Evolutionary conservation across 495 filamentous ascomycete species (phyloP), one percentile per base, ranked within the genome.

Genomic region (Lophium mytilinum): DNA sequence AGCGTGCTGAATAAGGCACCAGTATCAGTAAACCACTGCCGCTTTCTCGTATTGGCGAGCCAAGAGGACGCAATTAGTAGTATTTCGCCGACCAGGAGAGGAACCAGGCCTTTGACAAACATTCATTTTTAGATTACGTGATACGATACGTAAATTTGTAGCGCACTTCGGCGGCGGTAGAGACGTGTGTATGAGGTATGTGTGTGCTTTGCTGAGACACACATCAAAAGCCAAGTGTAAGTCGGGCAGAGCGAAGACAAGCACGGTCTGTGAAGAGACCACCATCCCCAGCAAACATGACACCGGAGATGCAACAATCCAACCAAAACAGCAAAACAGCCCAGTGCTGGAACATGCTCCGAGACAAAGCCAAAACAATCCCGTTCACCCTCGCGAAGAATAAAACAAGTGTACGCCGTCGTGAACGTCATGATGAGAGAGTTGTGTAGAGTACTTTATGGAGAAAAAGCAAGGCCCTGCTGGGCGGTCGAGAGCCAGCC

Each of bases 41-140:
- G 24, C 3, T 30, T 30, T 30, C 24, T 30, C 24, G 24, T 30
- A 30, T 30, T 30, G 24, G 6, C 2, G 24, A 30, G 24, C 24
- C 24, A 30, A 30, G 24, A 30, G 24, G 24, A 30, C 24, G 24
- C 24, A 30, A 30, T 30, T 30, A 30, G 24, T 30, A 6, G 24
- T 30, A 6, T 6, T 30, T 30, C 24, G 24, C 24, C 3, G 24
- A 30, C 2, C 6, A 30, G 24, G 6, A 30, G 24, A 30, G 24
- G 24, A 30, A 30, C 24, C 2, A 30, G 24, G 24, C 24, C 24
- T 30, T 30, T 30, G 24, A 30, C 24, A 30, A 6, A 2, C 24
- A 30, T 48, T 18, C 18, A 48, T 21, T 48, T 48, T 41, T 48
- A 24, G 45, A 48, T 48, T 48, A 48, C 45, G 45, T 48, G 45